Conservation (phyloP, 129 eudicot genomes). For the Tagetes patula region DNA sequence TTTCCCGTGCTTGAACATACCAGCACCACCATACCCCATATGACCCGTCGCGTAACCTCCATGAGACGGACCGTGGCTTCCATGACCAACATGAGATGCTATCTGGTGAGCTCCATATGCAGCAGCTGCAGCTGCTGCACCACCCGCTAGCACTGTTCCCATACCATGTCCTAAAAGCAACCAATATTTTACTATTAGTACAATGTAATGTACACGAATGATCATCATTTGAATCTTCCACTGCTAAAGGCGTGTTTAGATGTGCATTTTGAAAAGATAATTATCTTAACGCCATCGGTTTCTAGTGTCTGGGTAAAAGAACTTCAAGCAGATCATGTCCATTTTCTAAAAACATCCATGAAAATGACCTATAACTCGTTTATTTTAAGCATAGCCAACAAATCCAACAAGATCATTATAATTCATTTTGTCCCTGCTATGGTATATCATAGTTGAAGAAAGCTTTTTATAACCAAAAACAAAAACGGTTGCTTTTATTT, state of each 20-base stretch:
- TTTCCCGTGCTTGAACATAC: slow-evolving; percentile 58
- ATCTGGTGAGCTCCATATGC: slow-evolving; percentile 62
- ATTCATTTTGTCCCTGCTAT: not conserved
- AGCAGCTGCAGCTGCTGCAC: slow-evolving; percentile 42
- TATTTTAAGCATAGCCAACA: not conserved
- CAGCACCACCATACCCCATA: slow-evolving; percentile 49
- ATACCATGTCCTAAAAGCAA: slow-evolving; percentile 50
- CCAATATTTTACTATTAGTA: not conserved
- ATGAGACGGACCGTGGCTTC: slow-evolving; percentile 25
- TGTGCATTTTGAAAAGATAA: not conserved
- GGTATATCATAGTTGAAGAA: not conserved
- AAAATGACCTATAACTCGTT: not conserved
- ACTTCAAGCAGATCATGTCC: slow-evolving; percentile 5
- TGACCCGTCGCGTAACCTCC: slow-evolving; percentile 39
- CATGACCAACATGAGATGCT: slow-evolving; percentile 32
- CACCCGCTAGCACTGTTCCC: slow-evolving; percentile 67
- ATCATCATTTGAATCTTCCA: not conserved
- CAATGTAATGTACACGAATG: not conserved
- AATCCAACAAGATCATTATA: not conserved
- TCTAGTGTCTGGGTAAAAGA: not conserved
- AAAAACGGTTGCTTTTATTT: not conserved
- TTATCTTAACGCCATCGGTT: no score
- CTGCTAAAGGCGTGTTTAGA: slow-evolving; percentile 1
- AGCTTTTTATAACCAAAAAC: not conserved
- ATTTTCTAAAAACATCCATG: not conserved